phyloP scores from a whole-genome alignment of 176 grass and related monocot species.

The Carex myosuroides region DNA sequence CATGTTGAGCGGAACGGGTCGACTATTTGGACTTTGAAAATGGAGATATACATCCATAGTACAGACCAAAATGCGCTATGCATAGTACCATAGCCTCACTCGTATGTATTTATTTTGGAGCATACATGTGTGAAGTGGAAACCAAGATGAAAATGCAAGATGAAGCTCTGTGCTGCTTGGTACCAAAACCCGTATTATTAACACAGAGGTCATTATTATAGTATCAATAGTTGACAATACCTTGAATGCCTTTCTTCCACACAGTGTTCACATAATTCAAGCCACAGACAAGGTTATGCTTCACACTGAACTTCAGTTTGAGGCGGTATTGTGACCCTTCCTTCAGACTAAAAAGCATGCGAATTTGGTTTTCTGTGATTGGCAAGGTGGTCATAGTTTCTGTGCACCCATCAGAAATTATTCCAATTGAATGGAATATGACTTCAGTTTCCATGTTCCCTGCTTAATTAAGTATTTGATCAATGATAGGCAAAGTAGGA shows the following conservation, averaged over 20 bases:
- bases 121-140: background rate
- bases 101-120: background rate
- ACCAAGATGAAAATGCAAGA: background rate
- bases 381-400: constrained; percentile 27
- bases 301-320: constrained; percentile 39
- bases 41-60: too few relatives aligned
- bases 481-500: background rate
- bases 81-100: too few relatives aligned
- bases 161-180: background rate
- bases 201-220: background rate
- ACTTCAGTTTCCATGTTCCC: constrained; percentile 39
- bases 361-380: constrained; percentile 20
- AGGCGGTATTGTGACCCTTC: constrained; percentile 38
- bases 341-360: constrained; percentile 42
- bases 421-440: constrained; percentile 36
- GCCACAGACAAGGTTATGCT: constrained; percentile 46
- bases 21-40: too few relatives aligned
- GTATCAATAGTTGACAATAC: constrained; percentile 13
- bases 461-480: background rate
- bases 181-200: background rate
- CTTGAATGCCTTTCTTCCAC: constrained; percentile 44
- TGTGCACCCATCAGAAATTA: constrained; percentile 30
- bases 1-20: too few relatives aligned
- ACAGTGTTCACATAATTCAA: constrained; percentile 39
- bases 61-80: too few relatives aligned